Evolutionary conservation across 768 basidiomycete genomes (phyloP).

Genomic region (Coprinopsis strossmayeri): DNA sequence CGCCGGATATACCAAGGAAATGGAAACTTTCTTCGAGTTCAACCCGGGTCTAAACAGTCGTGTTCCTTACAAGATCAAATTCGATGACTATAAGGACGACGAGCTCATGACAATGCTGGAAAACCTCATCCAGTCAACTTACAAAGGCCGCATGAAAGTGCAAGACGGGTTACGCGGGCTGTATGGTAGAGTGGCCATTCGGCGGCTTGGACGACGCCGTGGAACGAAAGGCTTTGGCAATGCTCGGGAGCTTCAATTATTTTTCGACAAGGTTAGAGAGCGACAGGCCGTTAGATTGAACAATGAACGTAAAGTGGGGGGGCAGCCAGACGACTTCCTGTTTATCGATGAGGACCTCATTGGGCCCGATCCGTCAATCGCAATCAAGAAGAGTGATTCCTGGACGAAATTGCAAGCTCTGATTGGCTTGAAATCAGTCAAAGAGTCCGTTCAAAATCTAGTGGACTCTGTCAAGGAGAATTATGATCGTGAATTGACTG

Average conservation of each 20-base stretch:
- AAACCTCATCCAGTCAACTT: constrained; percentile 39
- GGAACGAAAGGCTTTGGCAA: constrained; percentile 61
- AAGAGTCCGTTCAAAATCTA: constrained; percentile 43
- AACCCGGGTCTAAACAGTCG: constrained; percentile 66
- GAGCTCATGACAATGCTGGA: constrained; percentile 54
- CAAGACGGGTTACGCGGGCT: constrained; percentile 50
- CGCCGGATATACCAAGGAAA: constrained; percentile 64
- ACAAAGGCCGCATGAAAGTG: constrained; percentile 42
- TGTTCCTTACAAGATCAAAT: constrained; percentile 55
- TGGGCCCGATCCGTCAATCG: constrained; percentile 54
- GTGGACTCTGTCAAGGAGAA: constrained; percentile 43
- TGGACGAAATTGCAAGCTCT: constrained; percentile 48
- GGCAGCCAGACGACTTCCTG: constrained; percentile 40
- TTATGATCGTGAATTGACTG: constrained; percentile 52
- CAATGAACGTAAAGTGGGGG: constrained; percentile 32
- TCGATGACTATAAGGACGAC: constrained; percentile 52
- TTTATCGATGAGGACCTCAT: constrained; percentile 52
- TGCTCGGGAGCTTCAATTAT: constrained; percentile 51
- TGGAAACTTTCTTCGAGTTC: constrained; percentile 75
- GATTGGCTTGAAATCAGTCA: constrained; percentile 52
- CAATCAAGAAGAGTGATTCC: constrained; percentile 34
- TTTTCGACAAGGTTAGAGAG: constrained; percentile 38
- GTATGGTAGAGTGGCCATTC: constrained; percentile 48
- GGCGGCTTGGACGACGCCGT: constrained; percentile 56
- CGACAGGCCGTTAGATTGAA: constrained; percentile 49